Evolutionary conservation across 1,284 basidiomycete genomes (phyloP).

Genomic region (Kwoniella shivajii): DNA sequence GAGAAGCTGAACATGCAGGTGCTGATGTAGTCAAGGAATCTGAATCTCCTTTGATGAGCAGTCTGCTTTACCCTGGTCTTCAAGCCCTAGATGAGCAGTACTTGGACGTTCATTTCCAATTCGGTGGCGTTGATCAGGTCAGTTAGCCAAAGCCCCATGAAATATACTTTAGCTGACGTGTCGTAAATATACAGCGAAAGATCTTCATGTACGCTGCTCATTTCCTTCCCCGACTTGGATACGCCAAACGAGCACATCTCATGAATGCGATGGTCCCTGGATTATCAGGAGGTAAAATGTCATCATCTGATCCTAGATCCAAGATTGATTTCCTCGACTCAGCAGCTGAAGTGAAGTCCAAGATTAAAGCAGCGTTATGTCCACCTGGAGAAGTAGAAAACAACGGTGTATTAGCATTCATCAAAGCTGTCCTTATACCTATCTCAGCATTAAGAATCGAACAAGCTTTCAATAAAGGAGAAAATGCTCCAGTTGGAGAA

Average conservation of each 20-base stretch:
- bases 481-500: conserved; percentile 36
- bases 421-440: conserved; percentile 85
- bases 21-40: conserved; percentile 99
- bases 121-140: conserved; percentile 96
- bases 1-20: conserved; percentile 96
- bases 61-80: conserved; percentile 91
- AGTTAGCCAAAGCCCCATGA: too few species aligned
- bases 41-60: conserved; percentile 84
- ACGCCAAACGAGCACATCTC: conserved; percentile 91
- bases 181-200: conserved; percentile 68
- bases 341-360: conserved; percentile 78
- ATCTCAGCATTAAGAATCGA: conserved; percentile 75
- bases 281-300: conserved; percentile 94
- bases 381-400: conserved; percentile 88
- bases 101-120: conserved; percentile 94
- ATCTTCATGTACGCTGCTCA: conserved; percentile 98
- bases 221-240: conserved; percentile 91
- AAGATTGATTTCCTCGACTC: conserved; percentile 98
- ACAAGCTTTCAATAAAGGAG: conserved; percentile 47
- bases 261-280: conserved; percentile 99
- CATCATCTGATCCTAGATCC: conserved; percentile 92
- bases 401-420: conserved; percentile 91
- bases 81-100: conserved; percentile 98
- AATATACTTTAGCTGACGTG: conserved; percentile 1
- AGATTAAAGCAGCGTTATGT: conserved; percentile 91